These are phyloP conservation scores for Clarkia xantiana DNA, from an alignment of 345 rosid genomes.

Conservation along the genomic window DNA sequence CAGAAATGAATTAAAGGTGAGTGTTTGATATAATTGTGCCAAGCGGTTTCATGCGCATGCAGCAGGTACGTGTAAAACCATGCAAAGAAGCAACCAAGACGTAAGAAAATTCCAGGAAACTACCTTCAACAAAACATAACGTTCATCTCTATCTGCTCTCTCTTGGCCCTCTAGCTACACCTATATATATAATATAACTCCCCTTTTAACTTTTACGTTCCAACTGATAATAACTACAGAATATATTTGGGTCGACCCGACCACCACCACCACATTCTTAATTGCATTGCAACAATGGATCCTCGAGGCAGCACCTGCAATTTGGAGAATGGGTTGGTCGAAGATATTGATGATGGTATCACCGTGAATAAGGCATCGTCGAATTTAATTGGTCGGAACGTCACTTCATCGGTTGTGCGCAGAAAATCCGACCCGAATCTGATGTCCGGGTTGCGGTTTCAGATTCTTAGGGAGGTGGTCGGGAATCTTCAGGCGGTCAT, in stretches of 20 bases:
- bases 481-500: conserved; percentile 31
- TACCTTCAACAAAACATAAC: conserved; percentile 8
- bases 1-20: neutral
- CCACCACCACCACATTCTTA: neutral
- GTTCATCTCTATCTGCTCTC: neutral
- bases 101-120: conserved; percentile 43
- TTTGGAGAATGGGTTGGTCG: conserved; percentile 20
- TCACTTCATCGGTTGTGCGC: conserved; percentile 19
- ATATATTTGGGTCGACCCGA: neutral
- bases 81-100: conserved; percentile 19
- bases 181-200: neutral
- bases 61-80: conserved; percentile 21
- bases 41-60: no score
- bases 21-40: neutral
- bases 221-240: neutral
- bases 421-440: conserved; percentile 30
- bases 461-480: conserved; percentile 13
- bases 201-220: neutral
- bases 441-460: conserved; percentile 16
- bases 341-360: neutral
- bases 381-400: neutral
- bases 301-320: conserved; percentile 10
- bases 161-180: no score
- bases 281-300: conserved; percentile 8
- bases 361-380: neutral